A percentile compares a stretch with the other conserved stretches of the same genome.
phyloP scores from a whole-genome alignment of 805 yeast genomes.

The Candida bentonensis region DNA sequence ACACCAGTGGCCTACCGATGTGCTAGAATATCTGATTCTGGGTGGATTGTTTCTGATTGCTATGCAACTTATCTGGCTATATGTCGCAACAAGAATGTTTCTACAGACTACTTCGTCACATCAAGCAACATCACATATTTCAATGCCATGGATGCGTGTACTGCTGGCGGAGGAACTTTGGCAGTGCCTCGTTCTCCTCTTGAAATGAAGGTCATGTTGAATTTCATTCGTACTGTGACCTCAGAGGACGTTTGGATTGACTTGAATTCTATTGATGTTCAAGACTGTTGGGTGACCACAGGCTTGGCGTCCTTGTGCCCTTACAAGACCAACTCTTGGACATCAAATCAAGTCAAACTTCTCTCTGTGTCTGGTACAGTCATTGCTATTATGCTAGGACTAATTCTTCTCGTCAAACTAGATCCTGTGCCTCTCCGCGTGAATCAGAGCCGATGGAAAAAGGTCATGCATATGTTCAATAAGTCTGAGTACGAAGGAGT shows the following conservation, averaged over 20 bases:
- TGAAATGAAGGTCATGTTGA: background rate
- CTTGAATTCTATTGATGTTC: background rate
- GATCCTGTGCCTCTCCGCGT: background rate
- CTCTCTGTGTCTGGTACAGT: background rate
- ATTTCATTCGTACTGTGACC: background rate
- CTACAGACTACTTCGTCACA: background rate
- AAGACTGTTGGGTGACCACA: slow-evolving; percentile 1
- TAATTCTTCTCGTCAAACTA: background rate
- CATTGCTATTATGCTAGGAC: background rate
- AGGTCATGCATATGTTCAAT: background rate
- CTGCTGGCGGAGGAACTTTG: background rate
- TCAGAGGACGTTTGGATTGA: background rate
- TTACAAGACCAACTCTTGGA: background rate
- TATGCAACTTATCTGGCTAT: background rate
- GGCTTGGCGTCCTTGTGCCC: background rate
- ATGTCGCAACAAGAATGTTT: background rate
- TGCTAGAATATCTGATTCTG: background rate
- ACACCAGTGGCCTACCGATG: background rate
- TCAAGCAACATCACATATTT: background rate
- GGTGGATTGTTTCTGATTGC: background rate
- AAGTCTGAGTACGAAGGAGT: background rate
- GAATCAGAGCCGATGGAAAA: background rate
- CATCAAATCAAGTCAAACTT: background rate
- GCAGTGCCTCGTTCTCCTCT: background rate
- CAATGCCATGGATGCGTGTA: background rate